phyloP scores from a whole-genome alignment of 305 asterid genomes.

The Rubia balearica region DNA sequence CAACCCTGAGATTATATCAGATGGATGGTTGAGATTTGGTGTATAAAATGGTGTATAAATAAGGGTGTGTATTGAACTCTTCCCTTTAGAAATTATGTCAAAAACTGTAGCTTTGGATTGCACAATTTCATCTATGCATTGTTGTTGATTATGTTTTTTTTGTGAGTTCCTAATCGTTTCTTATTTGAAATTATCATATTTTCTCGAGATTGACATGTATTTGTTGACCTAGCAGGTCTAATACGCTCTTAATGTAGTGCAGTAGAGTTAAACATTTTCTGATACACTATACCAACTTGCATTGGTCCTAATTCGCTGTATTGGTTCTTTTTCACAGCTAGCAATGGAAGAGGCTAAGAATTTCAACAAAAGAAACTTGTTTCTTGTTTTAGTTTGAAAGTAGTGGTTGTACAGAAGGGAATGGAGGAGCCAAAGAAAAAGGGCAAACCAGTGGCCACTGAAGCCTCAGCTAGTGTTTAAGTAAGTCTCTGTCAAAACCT shows the following conservation, averaged over 20 bases:
- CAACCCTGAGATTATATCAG: too few species aligned
- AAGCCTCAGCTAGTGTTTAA: conserved; percentile 67
- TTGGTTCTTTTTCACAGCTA: conserved; percentile 35
- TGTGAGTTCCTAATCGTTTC: background rate
- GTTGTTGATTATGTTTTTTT: background rate
- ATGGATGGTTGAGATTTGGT: too few species aligned
- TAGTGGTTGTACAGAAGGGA: conserved; percentile 44
- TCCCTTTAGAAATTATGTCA: too few species aligned
- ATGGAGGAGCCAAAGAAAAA: conserved; percentile 61
- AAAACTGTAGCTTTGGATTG: background rate
- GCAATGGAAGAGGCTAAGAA: conserved; percentile 68
- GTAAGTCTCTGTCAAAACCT: conserved; percentile 22
- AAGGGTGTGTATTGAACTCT: too few species aligned
- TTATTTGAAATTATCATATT: too few species aligned
- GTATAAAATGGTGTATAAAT: too few species aligned
- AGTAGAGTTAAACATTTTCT: background rate
- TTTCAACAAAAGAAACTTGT: conserved; percentile 63
- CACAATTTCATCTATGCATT: background rate
- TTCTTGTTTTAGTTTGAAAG: conserved; percentile 71
- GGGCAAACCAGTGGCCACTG: conserved; percentile 37
- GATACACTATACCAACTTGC: background rate
- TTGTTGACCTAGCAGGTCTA: background rate
- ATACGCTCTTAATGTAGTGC: background rate
- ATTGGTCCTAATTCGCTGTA: background rate
- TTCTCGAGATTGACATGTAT: background rate